Conservation (phyloP, 768 basidiomycete genomes). For the Tulasnella sp. region DNA sequence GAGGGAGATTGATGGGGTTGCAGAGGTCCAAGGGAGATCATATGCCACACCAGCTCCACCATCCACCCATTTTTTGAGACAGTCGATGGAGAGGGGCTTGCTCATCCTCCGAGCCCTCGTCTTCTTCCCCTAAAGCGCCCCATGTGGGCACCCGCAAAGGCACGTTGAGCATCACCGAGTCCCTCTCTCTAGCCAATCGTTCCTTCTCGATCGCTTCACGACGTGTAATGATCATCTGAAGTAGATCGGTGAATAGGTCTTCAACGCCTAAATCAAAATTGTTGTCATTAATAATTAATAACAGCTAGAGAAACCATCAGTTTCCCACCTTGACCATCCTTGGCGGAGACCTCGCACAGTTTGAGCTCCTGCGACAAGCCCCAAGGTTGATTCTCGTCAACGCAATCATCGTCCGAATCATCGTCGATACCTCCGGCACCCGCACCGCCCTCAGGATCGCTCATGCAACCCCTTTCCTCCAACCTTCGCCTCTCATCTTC, state of each 20-base stretch:
- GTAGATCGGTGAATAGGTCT: slow-evolving; percentile 66
- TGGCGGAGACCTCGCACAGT: slow-evolving; percentile 84
- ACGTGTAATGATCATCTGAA: slow-evolving; percentile 63
- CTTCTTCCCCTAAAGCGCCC: slow-evolving; percentile 7
- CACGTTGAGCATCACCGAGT: slow-evolving; percentile 59
- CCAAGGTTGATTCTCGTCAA: slow-evolving; percentile 32
- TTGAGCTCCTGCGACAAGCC: slow-evolving; percentile 74
- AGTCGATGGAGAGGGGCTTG: not conserved
- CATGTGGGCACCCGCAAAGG: not conserved
- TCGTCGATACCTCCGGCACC: slow-evolving; percentile 42
- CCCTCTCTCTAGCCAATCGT: slow-evolving; percentile 65
- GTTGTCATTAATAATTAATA: slow-evolving; percentile 13
- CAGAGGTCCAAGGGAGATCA: not conserved
- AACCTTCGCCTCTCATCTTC: slow-evolving; percentile 25
- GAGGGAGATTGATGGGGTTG: too few species aligned
- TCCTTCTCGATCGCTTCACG: slow-evolving; percentile 74
- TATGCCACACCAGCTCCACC: slow-evolving; percentile 9
- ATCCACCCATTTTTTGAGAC: not conserved
- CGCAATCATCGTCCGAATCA: slow-evolving; percentile 31
- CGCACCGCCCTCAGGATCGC: slow-evolving; percentile 37
- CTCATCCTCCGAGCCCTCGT: not conserved
- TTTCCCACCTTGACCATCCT: slow-evolving; percentile 66
- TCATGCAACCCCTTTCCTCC: slow-evolving; percentile 48
- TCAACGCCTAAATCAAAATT: slow-evolving; percentile 49
- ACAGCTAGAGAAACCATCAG: not conserved